These are phyloP conservation scores for Spathaspora sp. DNA, from an alignment of 805 yeast species.

Conservation along the genomic window DNA sequence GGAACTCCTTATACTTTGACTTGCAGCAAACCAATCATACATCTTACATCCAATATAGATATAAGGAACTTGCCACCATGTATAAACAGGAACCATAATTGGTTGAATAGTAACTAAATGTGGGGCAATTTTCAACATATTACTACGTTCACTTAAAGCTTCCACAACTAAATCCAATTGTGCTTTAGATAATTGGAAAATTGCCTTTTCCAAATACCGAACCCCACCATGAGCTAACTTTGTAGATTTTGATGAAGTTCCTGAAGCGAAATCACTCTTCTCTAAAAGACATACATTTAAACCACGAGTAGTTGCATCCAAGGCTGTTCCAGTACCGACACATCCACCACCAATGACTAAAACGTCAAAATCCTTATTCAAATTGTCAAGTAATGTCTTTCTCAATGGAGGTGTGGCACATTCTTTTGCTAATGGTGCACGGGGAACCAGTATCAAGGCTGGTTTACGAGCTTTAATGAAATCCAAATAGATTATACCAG, in stretches of 20 bases:
- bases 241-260: conserved; percentile 91
- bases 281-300: conserved; percentile 84
- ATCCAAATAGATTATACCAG: conserved; percentile 37
- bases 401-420: conserved; percentile 55
- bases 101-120: conserved; percentile 85
- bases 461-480: conserved; percentile 34
- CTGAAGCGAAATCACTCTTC: conserved; percentile 85
- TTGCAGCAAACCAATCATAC: conserved; percentile 91
- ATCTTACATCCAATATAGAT: conserved; percentile 86
- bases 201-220: conserved; percentile 89
- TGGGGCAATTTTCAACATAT: conserved; percentile 86
- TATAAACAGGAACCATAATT: conserved; percentile 93
- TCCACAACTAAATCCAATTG: conserved; percentile 46
- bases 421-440: conserved; percentile 42
- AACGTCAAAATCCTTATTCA: conserved; percentile 65
- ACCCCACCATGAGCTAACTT: conserved; percentile 99
- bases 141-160: conserved; percentile 42
- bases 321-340: conserved; percentile 88
- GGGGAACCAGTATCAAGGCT: conserved; percentile 22
- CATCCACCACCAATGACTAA: conserved; percentile 95
- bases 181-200: conserved; percentile 85
- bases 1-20: conserved; percentile 75
- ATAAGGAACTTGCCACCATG: conserved; percentile 94
- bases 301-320: conserved; percentile 90
- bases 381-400: conserved; percentile 45